phyloP scores from a whole-genome alignment of 331 rosid species.

The Prunus yedoensis region DNA sequence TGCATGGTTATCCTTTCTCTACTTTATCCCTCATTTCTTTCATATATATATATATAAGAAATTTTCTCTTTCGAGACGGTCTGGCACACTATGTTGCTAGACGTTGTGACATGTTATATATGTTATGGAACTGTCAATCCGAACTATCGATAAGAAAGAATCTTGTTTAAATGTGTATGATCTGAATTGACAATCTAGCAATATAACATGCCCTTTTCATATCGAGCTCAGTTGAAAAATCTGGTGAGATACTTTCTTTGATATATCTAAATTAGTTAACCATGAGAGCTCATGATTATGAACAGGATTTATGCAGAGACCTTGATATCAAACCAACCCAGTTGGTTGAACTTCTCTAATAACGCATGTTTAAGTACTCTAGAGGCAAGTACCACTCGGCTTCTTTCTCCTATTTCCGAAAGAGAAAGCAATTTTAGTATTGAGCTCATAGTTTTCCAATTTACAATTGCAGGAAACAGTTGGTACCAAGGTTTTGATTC shows the following conservation, averaged over 20 bases:
- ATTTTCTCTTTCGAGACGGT: background rate
- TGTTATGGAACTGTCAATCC: background rate
- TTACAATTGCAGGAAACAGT: constrained; percentile 50
- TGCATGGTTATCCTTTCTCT: background rate
- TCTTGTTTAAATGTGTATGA: no score
- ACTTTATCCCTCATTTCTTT: background rate
- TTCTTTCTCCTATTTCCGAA: background rate
- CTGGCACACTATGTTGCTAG: background rate
- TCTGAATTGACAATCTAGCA: background rate
- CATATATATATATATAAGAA: no score
- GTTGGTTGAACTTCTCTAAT: constrained; percentile 58
- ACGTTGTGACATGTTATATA: background rate
- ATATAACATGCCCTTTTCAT: background rate
- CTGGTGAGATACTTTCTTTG: background rate
- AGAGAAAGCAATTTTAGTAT: background rate
- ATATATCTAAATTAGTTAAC: background rate
- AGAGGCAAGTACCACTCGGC: constrained; percentile 40
- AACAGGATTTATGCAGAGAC: constrained; percentile 63
- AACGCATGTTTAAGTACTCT: constrained; percentile 31
- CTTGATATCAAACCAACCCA: constrained; percentile 64
- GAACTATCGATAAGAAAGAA: no score
- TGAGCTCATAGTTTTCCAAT: background rate
- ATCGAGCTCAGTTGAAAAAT: background rate
- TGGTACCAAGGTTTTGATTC: constrained; percentile 74
- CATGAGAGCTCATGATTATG: background rate